Evolutionary conservation across 768 basidiomycete species (phyloP).

Genomic region (Grammothele lineata): DNA sequence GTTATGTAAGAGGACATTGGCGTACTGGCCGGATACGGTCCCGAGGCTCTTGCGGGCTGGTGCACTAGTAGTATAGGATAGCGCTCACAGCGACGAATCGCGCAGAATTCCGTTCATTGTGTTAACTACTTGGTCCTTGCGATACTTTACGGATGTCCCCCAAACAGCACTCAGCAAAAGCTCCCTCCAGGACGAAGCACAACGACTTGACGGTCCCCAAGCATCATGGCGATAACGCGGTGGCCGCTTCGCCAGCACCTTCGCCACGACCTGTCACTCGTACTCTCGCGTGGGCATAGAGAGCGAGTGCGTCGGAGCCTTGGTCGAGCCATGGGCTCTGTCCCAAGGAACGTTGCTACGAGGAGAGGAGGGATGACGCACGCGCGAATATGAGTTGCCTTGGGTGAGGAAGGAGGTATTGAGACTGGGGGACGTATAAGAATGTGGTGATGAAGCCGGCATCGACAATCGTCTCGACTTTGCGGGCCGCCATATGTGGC

Average conservation of each 20-base stretch:
- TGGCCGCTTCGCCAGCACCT: constrained; percentile 4
- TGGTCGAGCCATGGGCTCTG: constrained; percentile 53
- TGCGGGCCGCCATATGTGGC: constrained; percentile 67
- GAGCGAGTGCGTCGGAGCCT: constrained; percentile 56
- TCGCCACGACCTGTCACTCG: constrained; percentile 14
- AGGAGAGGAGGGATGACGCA: no score
- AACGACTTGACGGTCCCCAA: constrained; percentile 12
- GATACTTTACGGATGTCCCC: background rate
- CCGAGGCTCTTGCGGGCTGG: no score
- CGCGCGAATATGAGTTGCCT: no score
- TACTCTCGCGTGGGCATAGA: constrained; percentile 27
- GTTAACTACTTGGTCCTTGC: no score
- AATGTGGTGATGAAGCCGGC: constrained; percentile 67
- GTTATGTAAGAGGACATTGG: no score
- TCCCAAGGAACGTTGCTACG: constrained; percentile 76
- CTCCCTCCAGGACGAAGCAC: background rate
- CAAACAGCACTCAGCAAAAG: constrained; percentile 3
- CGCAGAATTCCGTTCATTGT: no score
- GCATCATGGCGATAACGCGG: constrained; percentile 15
- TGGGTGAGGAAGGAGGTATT: no score
- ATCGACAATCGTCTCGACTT: constrained; percentile 66
- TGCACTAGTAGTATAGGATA: no score
- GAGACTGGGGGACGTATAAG: constrained; percentile 39
- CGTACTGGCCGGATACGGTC: no score
- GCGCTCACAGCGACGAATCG: no score